Percentiles rank a stretch among this genome's conserved stretches.
phyloP scores from a whole-genome alignment of 371 early-diverging fungal genomes.

The Funneliformis caledonium region DNA sequence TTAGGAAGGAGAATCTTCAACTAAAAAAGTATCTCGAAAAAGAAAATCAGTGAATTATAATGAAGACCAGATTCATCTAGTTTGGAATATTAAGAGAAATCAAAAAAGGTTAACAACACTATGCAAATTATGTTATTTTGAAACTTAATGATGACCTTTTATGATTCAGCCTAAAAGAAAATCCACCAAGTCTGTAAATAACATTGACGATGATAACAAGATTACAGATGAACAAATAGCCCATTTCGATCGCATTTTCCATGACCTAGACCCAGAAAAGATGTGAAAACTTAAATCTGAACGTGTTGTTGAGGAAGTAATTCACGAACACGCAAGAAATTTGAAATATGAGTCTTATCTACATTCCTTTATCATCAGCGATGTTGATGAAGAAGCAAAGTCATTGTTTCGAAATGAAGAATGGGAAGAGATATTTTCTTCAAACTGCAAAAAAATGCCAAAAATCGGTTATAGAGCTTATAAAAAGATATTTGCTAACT shows the following conservation, averaged over 20 bases:
- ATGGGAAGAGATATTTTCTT: constrained; percentile 19
- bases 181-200: not conserved
- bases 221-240: constrained; percentile 2
- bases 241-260: constrained; percentile 9
- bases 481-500: constrained; percentile 11
- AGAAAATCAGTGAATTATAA: too few relatives aligned
- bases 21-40: too few relatives aligned
- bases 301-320: constrained; percentile 22
- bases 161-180: not conserved
- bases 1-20: too few relatives aligned
- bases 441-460: constrained; percentile 5
- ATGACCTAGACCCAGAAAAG: not conserved
- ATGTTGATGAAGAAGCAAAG: constrained; percentile 11
- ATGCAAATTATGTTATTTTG: not conserved
- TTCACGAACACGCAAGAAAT: constrained; percentile 6
- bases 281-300: constrained; percentile 32
- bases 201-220: not conserved
- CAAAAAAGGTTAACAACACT: not conserved
- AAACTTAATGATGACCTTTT: not conserved
- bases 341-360: not conserved
- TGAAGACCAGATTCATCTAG: too few relatives aligned
- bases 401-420: constrained; percentile 24
- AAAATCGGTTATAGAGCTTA: constrained; percentile 22
- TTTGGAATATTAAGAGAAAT: not conserved
- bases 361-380: constrained; percentile 23